Evolutionary conservation across 495 filamentous ascomycete species (phyloP).

Genomic region (Hypoxylon lienhwacheense): DNA sequence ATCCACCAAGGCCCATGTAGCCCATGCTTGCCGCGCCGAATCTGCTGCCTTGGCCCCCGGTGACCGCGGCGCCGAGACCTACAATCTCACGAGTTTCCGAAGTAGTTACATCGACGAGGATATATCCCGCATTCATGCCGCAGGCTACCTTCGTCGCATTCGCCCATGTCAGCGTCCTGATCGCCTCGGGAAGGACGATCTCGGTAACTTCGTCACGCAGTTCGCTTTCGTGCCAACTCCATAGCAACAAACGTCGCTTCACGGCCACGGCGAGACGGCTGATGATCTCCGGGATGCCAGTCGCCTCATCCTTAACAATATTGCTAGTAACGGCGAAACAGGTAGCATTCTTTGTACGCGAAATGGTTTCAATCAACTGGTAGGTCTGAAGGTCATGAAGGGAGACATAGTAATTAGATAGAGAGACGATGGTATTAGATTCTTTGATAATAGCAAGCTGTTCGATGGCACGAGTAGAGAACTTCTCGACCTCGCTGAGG

Average conservation of each 20-base stretch:
- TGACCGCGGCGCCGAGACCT: conserved; percentile 71
- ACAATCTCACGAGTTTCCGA: conserved; percentile 72
- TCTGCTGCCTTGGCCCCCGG: conserved; percentile 66
- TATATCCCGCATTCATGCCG: conserved; percentile 84
- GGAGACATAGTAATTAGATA: conserved; percentile 84
- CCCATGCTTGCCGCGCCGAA: conserved; percentile 71
- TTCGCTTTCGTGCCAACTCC: conserved; percentile 96
- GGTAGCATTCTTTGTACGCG: conserved; percentile 81
- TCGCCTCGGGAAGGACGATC: conserved; percentile 73
- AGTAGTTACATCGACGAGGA: conserved; percentile 81
- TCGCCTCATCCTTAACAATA: conserved; percentile 83
- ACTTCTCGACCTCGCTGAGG: conserved; percentile 88
- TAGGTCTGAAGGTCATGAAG: conserved; percentile 88
- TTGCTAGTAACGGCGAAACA: conserved; percentile 93
- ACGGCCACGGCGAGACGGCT: conserved; percentile 87
- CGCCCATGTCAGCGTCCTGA: conserved; percentile 87
- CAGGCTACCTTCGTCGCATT: conserved; percentile 81
- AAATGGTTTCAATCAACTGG: conserved; percentile 69
- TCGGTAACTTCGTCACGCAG: conserved; percentile 72
- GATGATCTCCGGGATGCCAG: conserved; percentile 86
- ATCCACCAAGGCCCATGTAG: conserved; percentile 91
- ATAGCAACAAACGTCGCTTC: conserved; percentile 84
- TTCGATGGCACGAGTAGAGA: conserved; percentile 83
- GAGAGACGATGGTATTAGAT: conserved; percentile 82
- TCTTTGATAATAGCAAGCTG: conserved; percentile 95